Conservation (phyloP, 176 grass and related monocot genomes). For the Oryza meyeriana region DNA sequence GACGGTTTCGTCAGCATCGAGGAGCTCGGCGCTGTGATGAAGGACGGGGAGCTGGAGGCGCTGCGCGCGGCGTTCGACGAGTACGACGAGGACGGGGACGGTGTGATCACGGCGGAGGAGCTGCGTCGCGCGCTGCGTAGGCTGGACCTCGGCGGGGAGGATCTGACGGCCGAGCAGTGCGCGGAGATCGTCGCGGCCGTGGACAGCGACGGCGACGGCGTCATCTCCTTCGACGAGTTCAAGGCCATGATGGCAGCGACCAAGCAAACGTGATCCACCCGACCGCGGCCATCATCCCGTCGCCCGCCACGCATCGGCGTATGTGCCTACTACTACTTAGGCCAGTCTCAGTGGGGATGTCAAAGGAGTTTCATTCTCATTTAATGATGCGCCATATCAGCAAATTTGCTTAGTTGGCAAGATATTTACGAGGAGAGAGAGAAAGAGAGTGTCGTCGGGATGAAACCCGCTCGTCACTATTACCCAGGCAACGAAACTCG, state of each 20-base stretch:
- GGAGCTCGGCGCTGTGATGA: conserved; percentile 14
- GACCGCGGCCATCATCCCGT: too few species aligned
- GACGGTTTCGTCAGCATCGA: conserved; percentile 39
- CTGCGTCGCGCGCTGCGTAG: background rate
- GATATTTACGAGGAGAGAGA: too few species aligned
- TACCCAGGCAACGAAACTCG: too few species aligned
- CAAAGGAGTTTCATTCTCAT: too few species aligned
- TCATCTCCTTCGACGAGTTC: conserved; percentile 46
- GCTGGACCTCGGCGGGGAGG: background rate
- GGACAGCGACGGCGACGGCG: conserved; percentile 34
- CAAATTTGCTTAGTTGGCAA: too few species aligned
- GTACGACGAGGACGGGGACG: conserved; percentile 35
- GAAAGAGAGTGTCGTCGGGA: too few species aligned
- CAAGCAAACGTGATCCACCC: background rate
- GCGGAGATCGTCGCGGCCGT: background rate
- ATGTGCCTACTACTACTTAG: too few species aligned
- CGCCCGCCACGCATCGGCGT: too few species aligned
- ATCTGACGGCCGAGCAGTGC: conserved; percentile 3
- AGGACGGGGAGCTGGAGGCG: conserved; percentile 1
- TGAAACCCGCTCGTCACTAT: too few species aligned
- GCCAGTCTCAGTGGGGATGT: too few species aligned
- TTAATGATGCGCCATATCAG: too few species aligned
- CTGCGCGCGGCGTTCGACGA: conserved; percentile 4
- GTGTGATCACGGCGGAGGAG: conserved; percentile 37
- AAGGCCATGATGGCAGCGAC: conserved; percentile 21